These are phyloP conservation scores for Aschersonia sp. DNA, from an alignment of 2,329 filamentous ascomycete genomes.

Conservation along the genomic window DNA sequence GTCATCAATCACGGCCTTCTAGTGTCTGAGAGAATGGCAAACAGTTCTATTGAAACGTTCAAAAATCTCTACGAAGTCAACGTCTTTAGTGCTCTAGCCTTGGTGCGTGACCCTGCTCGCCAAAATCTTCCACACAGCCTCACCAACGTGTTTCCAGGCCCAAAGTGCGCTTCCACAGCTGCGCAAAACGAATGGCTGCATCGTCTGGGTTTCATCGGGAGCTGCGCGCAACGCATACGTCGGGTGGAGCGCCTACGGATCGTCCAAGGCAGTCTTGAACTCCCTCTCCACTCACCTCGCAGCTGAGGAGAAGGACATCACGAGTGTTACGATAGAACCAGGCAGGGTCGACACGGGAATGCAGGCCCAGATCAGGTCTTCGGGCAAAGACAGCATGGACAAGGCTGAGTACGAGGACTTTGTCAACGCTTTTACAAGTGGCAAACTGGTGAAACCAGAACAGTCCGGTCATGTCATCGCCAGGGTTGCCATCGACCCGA, in stretches of 20 bases:
- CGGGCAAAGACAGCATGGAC: slow-evolving; percentile 33
- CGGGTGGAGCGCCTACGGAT: slow-evolving; percentile 70
- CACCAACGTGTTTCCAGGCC: slow-evolving; percentile 31
- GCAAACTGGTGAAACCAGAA: slow-evolving; percentile 64
- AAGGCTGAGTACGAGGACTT: slow-evolving; percentile 51
- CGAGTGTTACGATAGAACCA: slow-evolving; percentile 57
- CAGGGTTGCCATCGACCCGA: slow-evolving; percentile 51
- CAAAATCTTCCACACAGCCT: not conserved
- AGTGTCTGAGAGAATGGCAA: slow-evolving; percentile 57
- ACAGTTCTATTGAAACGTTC: slow-evolving; percentile 61
- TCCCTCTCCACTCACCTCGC: slow-evolving; percentile 61
- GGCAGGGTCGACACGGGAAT: slow-evolving; percentile 82
- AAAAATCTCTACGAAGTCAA: slow-evolving; percentile 66
- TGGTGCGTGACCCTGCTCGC: slow-evolving; percentile 37
- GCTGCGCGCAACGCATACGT: slow-evolving; percentile 52
- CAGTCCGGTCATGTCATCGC: slow-evolving; percentile 80
- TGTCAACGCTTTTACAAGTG: slow-evolving; percentile 50
- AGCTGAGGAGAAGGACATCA: slow-evolving; percentile 63
- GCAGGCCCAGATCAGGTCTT: slow-evolving; percentile 67
- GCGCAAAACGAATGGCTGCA: slow-evolving; percentile 51
- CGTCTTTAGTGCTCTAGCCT: slow-evolving; percentile 65
- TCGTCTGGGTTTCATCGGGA: slow-evolving; percentile 70
- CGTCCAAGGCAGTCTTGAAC: slow-evolving; percentile 72
- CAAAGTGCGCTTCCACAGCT: slow-evolving; percentile 57
- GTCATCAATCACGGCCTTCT: slow-evolving; percentile 81